phyloP scores from a whole-genome alignment of 2,329 filamentous ascomycete genomes.

The Nannizziopsis barbatae region DNA sequence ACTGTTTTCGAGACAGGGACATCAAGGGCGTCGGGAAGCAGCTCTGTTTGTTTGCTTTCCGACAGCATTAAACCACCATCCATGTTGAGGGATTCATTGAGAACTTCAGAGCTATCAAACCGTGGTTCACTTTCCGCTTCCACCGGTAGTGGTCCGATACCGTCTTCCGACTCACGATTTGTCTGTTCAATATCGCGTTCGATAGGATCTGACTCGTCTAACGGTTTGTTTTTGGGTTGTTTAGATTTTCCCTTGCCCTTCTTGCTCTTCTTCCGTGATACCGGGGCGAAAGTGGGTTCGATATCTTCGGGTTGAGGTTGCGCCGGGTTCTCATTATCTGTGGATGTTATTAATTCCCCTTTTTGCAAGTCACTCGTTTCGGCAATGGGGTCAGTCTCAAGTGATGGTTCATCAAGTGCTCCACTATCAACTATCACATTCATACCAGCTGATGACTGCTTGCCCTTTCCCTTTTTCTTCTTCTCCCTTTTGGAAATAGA shows the following conservation, averaged over 20 bases:
- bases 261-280: conserved; percentile 10
- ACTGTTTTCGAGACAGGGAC: too few relatives aligned
- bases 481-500: conserved; percentile 1
- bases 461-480: conserved; percentile 2
- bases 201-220: too few relatives aligned
- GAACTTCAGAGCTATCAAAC: too few relatives aligned
- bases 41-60: too few relatives aligned
- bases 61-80: too few relatives aligned
- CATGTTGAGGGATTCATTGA: too few relatives aligned
- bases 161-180: too few relatives aligned
- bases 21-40: too few relatives aligned
- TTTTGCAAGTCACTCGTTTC: background rate
- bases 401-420: background rate
- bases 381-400: background rate
- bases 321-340: background rate
- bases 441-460: background rate
- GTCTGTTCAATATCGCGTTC: background rate
- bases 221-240: background rate
- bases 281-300: background rate
- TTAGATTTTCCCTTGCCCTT: conserved; percentile 7
- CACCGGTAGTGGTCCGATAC: too few relatives aligned
- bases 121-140: too few relatives aligned
- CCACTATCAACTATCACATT: background rate
- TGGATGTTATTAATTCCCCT: background rate
- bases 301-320: background rate